phyloP scores from a whole-genome alignment of 129 eudicot genomes.

The Ambrosia trifida region DNA sequence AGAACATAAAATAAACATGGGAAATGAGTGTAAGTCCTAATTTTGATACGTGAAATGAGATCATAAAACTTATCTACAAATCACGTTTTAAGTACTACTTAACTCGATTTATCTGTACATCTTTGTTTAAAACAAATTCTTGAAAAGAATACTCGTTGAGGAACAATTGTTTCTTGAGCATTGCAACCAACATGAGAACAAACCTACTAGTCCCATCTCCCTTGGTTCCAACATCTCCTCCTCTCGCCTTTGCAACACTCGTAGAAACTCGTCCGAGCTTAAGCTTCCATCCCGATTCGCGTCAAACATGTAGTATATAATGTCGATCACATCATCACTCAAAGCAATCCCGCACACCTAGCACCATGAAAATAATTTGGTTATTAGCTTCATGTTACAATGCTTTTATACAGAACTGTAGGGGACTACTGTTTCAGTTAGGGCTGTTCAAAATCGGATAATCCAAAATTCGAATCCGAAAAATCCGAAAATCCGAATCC shows the following conservation, averaged over 20 bases:
- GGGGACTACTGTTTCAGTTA: neutral
- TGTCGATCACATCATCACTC: constrained; percentile 58
- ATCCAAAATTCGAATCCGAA: too few relatives aligned
- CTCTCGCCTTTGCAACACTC: constrained; percentile 77
- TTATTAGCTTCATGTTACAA: constrained; percentile 3
- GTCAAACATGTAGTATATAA: constrained; percentile 76
- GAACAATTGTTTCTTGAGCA: constrained; percentile 57
- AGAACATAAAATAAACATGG: neutral
- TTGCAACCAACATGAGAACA: constrained; percentile 74
- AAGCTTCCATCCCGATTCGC: constrained; percentile 68
- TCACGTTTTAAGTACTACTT: constrained; percentile 3
- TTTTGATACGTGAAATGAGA: constrained; percentile 10
- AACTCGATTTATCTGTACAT: neutral
- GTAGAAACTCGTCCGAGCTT: constrained; percentile 80
- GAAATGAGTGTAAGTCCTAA: neutral
- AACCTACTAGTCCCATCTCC: constrained; percentile 50
- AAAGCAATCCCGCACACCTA: constrained; percentile 81
- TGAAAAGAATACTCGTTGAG: constrained; percentile 28
- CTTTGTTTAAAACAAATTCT: constrained; percentile 4
- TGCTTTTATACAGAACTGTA: neutral
- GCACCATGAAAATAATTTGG: neutral
- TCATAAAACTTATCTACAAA: neutral
- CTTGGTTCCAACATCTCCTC: constrained; percentile 52
- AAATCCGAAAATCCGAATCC: too few relatives aligned
- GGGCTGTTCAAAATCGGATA: too few relatives aligned